Conservation (phyloP, 257 asterid genomes). For the Thymus quinquecostatus region DNA sequence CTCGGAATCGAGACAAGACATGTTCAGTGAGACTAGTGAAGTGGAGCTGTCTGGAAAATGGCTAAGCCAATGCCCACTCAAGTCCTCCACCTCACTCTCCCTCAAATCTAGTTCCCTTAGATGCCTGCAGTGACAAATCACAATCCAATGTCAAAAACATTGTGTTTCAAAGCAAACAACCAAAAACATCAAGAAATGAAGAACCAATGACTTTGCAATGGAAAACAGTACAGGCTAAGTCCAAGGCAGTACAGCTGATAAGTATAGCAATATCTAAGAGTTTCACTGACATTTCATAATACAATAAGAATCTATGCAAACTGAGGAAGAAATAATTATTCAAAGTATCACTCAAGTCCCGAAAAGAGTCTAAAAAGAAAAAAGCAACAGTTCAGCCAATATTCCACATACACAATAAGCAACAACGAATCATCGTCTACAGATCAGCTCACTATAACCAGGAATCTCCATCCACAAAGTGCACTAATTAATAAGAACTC, state of each 20-base stretch:
- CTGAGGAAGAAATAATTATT: not conserved
- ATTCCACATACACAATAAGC: constrained; percentile 25
- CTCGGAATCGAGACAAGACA: constrained; percentile 63
- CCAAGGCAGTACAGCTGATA: not conserved
- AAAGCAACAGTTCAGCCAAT: constrained; percentile 16
- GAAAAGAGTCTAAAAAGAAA: constrained; percentile 13
- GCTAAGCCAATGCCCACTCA: constrained; percentile 75
- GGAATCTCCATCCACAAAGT: constrained; percentile 2
- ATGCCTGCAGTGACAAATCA: constrained; percentile 46
- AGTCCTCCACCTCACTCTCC: constrained; percentile 72
- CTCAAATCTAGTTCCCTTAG: constrained; percentile 66
- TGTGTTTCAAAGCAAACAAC: not conserved
- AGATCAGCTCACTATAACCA: constrained; percentile 10
- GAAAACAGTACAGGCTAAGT: no score
- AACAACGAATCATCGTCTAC: constrained; percentile 18
- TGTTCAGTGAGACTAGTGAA: constrained; percentile 66
- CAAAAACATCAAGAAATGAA: not conserved
- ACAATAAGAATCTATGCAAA: not conserved
- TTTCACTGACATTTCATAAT: not conserved
- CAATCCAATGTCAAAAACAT: constrained; percentile 11
- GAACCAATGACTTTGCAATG: no score
- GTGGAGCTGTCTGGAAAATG: constrained; percentile 66
- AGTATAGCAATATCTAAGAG: not conserved
- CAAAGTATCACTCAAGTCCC: constrained; percentile 25
- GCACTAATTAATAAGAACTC: constrained; percentile 15